These are phyloP conservation scores for Penicillium sp. DNA, from an alignment of 2,329 filamentous ascomycete genomes.

Conservation along the genomic window DNA sequence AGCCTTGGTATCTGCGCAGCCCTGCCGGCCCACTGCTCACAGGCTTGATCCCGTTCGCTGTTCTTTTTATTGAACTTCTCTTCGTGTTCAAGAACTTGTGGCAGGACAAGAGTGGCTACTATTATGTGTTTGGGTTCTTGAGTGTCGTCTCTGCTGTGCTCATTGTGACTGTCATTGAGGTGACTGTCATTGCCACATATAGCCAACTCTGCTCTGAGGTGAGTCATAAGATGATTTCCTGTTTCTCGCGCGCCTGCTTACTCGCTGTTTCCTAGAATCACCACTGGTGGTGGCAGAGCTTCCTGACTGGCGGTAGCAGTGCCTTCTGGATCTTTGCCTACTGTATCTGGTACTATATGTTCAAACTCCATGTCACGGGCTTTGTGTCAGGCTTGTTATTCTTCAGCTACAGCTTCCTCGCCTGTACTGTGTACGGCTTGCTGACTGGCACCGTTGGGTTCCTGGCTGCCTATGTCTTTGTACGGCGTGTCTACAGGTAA, in stretches of 20 bases:
- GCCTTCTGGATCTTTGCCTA: constrained; percentile 80
- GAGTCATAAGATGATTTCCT: constrained; percentile 19
- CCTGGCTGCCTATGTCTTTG: constrained; percentile 77
- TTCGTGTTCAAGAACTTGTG: constrained; percentile 85
- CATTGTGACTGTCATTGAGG: constrained; percentile 73
- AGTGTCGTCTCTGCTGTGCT: constrained; percentile 70
- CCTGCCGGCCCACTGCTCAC: constrained; percentile 65
- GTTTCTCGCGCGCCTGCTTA: not conserved
- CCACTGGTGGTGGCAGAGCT: constrained; percentile 91
- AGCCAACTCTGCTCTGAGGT: constrained; percentile 75
- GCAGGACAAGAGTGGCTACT: constrained; percentile 88
- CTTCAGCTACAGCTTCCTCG: constrained; percentile 80
- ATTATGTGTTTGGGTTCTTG: constrained; percentile 87
- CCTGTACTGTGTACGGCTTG: constrained; percentile 75
- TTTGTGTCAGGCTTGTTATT: constrained; percentile 77
- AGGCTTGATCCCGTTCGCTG: constrained; percentile 77
- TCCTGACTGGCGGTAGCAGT: constrained; percentile 72
- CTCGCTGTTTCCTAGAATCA: constrained; percentile 64
- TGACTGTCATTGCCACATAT: constrained; percentile 79
- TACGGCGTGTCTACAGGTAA: constrained; percentile 76
- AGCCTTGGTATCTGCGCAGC: constrained; percentile 71
- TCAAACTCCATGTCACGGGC: constrained; percentile 75
- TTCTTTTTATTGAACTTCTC: constrained; percentile 82
- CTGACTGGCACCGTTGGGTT: constrained; percentile 82
- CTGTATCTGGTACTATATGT: constrained; percentile 78